These are phyloP conservation scores for Dendrobium huoshanense DNA, from an alignment of 106 monocot genomes.

Conservation along the genomic window DNA sequence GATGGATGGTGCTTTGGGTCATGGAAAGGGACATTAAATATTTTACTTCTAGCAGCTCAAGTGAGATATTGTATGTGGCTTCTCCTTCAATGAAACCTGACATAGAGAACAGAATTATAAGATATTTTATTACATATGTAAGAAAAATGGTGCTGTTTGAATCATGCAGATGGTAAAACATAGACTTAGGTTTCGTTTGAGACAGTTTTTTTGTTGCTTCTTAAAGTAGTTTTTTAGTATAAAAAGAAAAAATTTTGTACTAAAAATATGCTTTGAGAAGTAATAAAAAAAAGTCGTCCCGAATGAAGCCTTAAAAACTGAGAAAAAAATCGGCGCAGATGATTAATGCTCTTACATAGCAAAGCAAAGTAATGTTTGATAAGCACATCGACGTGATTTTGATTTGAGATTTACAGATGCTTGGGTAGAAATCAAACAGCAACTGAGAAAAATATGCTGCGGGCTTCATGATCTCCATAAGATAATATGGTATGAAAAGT, in stretches of 20 bases:
- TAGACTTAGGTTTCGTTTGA: neutral
- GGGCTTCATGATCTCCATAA: too few relatives aligned
- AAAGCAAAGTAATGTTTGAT: neutral
- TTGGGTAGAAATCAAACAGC: neutral
- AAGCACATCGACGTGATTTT: neutral
- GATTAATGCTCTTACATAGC: neutral
- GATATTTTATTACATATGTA: neutral
- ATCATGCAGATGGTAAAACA: neutral
- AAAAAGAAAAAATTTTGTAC: too few relatives aligned
- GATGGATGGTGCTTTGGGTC: neutral
- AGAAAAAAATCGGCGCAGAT: neutral
- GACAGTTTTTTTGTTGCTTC: too few relatives aligned
- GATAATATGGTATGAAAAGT: too few relatives aligned
- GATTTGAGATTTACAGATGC: neutral
- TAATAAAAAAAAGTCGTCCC: too few relatives aligned
- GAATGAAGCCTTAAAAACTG: neutral
- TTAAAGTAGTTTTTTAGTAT: too few relatives aligned
- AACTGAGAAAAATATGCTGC: neutral
- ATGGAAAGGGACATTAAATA: neutral
- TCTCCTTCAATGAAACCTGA: conserved; percentile 1
- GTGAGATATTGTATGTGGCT: neutral
- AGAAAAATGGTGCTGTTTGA: neutral
- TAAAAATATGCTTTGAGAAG: too few relatives aligned
- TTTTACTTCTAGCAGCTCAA: neutral
- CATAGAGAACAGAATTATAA: neutral